phyloP scores from a whole-genome alignment of 1,284 basidiomycete genomes.

The Cutaneotrichosporon sp. region DNA sequence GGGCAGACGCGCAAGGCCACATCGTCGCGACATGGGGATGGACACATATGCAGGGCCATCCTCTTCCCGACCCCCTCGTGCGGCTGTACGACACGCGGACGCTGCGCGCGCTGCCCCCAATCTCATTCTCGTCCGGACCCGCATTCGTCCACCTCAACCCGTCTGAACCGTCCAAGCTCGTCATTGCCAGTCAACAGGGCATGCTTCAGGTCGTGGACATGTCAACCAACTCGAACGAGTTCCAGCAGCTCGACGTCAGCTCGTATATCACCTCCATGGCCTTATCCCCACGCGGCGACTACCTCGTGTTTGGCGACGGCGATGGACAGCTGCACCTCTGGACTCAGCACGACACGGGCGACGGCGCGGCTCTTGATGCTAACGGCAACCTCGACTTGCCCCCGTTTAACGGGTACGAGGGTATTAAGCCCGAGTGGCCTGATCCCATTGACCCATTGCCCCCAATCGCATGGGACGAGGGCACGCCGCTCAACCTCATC shows the following conservation, averaged over 20 bases:
- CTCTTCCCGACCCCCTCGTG: conserved; percentile 84
- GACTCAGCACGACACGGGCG: conserved; percentile 66
- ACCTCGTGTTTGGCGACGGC: conserved; percentile 86
- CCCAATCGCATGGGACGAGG: conserved; percentile 71
- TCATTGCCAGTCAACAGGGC: conserved; percentile 76
- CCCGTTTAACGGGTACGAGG: conserved; percentile 83
- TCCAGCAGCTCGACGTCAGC: conserved; percentile 56
- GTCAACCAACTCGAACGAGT: conserved; percentile 58
- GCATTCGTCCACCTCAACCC: conserved; percentile 82
- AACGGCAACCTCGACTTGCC: conserved; percentile 43
- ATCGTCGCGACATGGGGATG: conserved; percentile 79
- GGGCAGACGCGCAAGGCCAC: conserved; percentile 72
- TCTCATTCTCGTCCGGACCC: conserved; percentile 83
- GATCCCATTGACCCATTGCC: conserved; percentile 66
- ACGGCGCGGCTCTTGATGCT: conserved; percentile 45
- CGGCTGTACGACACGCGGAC: conserved; percentile 87
- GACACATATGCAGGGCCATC: conserved; percentile 81
- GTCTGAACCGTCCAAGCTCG: conserved; percentile 68
- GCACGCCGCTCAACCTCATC: conserved; percentile 82
- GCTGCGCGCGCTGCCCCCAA: conserved; percentile 67
- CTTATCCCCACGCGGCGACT: conserved; percentile 79
- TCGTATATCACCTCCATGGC: conserved; percentile 78
- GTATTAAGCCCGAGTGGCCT: conserved; percentile 74
- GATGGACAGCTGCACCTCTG: conserved; percentile 81
- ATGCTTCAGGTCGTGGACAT: conserved; percentile 86